Conservation (phyloP, 176 grass and related monocot genomes). For the Pharus latifolius region DNA sequence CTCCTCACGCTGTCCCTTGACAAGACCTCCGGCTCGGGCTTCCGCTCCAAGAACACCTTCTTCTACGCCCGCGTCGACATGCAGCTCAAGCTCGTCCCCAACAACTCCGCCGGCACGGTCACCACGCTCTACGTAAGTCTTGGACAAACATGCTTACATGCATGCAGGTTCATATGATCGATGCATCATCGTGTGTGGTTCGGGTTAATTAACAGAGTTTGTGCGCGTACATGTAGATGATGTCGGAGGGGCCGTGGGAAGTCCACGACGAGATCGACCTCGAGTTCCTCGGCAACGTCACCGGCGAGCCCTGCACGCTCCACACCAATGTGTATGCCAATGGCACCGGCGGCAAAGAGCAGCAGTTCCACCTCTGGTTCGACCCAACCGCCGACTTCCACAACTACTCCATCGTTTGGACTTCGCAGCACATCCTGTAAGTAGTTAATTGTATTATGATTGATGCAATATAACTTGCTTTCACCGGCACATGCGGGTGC, state of each 20-base stretch:
- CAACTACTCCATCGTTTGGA: conserved; percentile 81
- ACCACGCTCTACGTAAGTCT: conserved; percentile 63
- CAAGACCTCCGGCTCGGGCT: conserved; percentile 48
- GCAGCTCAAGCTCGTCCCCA: conserved; percentile 66
- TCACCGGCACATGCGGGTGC: too few species aligned
- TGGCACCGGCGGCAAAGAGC: conserved; percentile 55
- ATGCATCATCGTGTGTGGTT: neutral
- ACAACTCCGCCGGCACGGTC: conserved; percentile 84
- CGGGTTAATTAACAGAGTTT: neutral
- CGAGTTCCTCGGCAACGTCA: conserved; percentile 76
- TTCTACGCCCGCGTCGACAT: conserved; percentile 52
- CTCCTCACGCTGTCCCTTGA: conserved; percentile 28
- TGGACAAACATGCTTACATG: too few species aligned
- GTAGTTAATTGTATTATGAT: too few species aligned
- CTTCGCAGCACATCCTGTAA: conserved; percentile 53
- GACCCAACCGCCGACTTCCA: conserved; percentile 73
- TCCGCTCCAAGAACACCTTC: conserved; percentile 57
- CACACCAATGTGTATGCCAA: conserved; percentile 68
- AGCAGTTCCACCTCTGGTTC: conserved; percentile 87
- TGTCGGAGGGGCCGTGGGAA: conserved; percentile 43
- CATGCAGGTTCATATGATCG: too few species aligned
- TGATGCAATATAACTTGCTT: too few species aligned
- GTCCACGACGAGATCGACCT: conserved; percentile 84
- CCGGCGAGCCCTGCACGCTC: conserved; percentile 55
- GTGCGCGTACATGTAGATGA: conserved; percentile 15